Conservation (phyloP, 83 land plant species). For the Thuja plicata region DNA sequence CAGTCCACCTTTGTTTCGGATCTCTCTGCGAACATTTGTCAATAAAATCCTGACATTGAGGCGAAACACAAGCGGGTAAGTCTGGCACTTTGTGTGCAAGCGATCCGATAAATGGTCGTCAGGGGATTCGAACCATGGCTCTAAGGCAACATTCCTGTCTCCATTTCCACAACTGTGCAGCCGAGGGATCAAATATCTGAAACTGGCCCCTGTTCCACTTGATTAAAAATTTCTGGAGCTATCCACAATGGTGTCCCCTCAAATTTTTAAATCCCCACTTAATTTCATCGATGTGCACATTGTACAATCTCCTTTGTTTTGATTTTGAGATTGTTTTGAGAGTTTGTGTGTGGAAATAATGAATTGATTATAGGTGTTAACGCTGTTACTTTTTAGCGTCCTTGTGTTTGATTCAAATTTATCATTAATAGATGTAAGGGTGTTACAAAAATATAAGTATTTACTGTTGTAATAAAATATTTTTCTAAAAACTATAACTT, state of each 20-base stretch:
- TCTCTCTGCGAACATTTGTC: not conserved
- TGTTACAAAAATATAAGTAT: too few species aligned
- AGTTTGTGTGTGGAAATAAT: too few species aligned
- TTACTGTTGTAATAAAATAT: too few species aligned
- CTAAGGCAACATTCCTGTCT: slow-evolving; percentile 57
- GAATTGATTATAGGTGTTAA: too few species aligned
- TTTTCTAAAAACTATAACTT: too few species aligned
- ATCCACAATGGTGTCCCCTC: slow-evolving; percentile 69
- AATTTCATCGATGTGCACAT: too few species aligned
- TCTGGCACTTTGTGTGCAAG: slow-evolving; percentile 11
- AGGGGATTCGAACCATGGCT: slow-evolving; percentile 5
- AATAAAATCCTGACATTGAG: slow-evolving; percentile 28
- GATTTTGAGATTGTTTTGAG: too few species aligned
- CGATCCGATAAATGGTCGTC: slow-evolving; percentile 29
- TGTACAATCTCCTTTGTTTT: too few species aligned
- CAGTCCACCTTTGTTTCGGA: not conserved
- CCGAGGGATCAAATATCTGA: slow-evolving; percentile 68
- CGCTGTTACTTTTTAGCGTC: too few species aligned
- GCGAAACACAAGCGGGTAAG: slow-evolving; percentile 20
- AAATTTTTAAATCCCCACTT: slow-evolving; percentile 9
- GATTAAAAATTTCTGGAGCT: slow-evolving; percentile 55
- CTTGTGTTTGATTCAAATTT: too few species aligned
- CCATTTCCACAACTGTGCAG: slow-evolving; percentile 64
- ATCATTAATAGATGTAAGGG: too few species aligned
- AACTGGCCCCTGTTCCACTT: slow-evolving; percentile 29